These are phyloP conservation scores for Saccharomycopsis hybrid DNA, from an alignment of 1,139 yeast species.

Conservation along the genomic window DNA sequence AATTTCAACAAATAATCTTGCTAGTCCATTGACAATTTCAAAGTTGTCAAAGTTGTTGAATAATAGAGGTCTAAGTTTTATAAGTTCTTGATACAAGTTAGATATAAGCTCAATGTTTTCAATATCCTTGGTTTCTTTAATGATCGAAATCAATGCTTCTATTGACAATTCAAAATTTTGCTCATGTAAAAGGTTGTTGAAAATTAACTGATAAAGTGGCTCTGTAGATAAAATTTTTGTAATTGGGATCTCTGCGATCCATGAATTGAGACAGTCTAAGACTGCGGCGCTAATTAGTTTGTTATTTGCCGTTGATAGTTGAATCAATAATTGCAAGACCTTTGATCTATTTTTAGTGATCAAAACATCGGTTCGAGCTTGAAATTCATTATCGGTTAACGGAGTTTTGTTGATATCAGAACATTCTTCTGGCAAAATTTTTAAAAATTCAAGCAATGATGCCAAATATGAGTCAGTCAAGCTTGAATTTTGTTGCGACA, in stretches of 20 bases:
- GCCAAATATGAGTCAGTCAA: constrained; percentile 10
- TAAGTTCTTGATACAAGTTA: constrained; percentile 61
- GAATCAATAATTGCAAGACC: constrained; percentile 56
- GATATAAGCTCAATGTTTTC: constrained; percentile 55
- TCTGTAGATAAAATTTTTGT: constrained; percentile 57
- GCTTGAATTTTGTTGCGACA: constrained; percentile 12
- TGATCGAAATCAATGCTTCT: constrained; percentile 74
- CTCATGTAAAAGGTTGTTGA: constrained; percentile 57
- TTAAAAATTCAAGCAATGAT: constrained; percentile 65
- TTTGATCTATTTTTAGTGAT: constrained; percentile 62
- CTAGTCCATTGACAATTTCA: constrained; percentile 64
- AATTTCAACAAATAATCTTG: constrained; percentile 81
- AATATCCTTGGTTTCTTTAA: constrained; percentile 76
- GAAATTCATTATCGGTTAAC: constrained; percentile 75
- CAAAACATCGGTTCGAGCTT: constrained; percentile 52
- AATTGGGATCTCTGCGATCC: constrained; percentile 83
- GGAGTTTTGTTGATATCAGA: constrained; percentile 72
- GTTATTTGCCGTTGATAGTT: constrained; percentile 32
- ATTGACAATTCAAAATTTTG: constrained; percentile 80
- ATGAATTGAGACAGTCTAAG: constrained; percentile 74
- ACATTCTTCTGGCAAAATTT: constrained; percentile 87
- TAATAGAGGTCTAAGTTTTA: constrained; percentile 51
- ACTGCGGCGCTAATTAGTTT: constrained; percentile 33
- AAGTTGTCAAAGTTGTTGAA: constrained; percentile 49
- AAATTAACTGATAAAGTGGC: constrained; percentile 58